Evolutionary conservation across 345 rosid species (phyloP).

Genomic region (Anastatica hierochuntica): DNA sequence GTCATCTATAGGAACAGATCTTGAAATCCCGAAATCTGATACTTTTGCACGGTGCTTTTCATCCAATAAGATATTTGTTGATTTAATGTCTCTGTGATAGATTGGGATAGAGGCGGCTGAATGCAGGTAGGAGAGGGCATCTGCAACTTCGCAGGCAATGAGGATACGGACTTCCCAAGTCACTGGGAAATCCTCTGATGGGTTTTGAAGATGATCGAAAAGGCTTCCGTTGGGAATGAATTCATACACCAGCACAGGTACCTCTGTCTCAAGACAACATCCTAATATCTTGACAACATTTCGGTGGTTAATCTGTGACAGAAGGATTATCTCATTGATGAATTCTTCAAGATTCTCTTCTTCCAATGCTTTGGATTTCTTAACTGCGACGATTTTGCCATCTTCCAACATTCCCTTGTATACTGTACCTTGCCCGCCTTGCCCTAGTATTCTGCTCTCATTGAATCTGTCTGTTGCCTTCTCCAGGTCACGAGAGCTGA

Average conservation of each 20-base stretch:
- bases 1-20: conserved; percentile 30
- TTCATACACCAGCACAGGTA: conserved; percentile 38
- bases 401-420: conserved; percentile 7
- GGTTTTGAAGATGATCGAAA: conserved; percentile 30
- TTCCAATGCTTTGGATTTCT: conserved; percentile 33
- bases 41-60: conserved; percentile 26
- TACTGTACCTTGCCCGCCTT: conserved; percentile 15
- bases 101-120: conserved; percentile 32
- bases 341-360: conserved; percentile 33
- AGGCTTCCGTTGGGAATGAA: conserved; percentile 33
- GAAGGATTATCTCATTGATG: conserved; percentile 36
- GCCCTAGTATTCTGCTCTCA: conserved; percentile 1
- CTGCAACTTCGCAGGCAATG: conserved; percentile 29
- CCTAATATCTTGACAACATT: conserved; percentile 36
- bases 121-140: conserved; percentile 33
- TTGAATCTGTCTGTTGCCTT: conserved; percentile 13
- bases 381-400: conserved; percentile 27
- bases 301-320: conserved; percentile 36
- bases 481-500: conserved; percentile 15
- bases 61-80: conserved; percentile 33
- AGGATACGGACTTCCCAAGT: conserved; percentile 32
- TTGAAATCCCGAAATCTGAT: conserved; percentile 44
- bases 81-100: conserved; percentile 38
- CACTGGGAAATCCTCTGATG: conserved; percentile 1
- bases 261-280: conserved; percentile 42